Evolutionary conservation across 129 eudicot genomes (phyloP).

Genomic region (Ambrosia trifida): DNA sequence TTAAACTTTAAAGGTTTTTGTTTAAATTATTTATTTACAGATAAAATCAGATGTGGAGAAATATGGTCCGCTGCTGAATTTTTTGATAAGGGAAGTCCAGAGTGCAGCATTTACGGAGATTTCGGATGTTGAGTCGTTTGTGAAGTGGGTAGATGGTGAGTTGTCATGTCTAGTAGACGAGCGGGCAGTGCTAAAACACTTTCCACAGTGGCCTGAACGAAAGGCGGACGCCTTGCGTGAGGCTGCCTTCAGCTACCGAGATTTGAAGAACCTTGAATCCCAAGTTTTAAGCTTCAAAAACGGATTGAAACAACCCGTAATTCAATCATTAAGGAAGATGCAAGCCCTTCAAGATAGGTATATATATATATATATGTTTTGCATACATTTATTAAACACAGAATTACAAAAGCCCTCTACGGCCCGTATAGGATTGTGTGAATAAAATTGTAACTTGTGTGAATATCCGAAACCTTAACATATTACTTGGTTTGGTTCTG

Average conservation of each 20-base stretch:
- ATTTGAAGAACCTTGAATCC: constrained; percentile 62
- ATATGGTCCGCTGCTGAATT: constrained; percentile 57
- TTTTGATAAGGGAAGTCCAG: constrained; percentile 53
- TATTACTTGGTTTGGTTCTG: no score
- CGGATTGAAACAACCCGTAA: constrained; percentile 46
- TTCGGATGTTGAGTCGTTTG: constrained; percentile 71
- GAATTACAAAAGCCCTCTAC: no score
- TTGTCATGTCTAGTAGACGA: constrained; percentile 77
- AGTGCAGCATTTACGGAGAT: constrained; percentile 68
- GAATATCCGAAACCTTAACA: no score
- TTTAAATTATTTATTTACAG: no score
- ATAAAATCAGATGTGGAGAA: constrained; percentile 87
- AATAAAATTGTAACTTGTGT: no score
- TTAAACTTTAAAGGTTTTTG: no score
- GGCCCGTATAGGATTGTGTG: no score
- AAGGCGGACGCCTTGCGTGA: constrained; percentile 81
- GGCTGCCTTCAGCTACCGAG: constrained; percentile 79
- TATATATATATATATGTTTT: constrained; percentile 35
- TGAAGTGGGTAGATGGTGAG: constrained; percentile 88
- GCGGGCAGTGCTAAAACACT: constrained; percentile 82
- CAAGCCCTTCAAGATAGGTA: constrained; percentile 83
- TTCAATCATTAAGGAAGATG: constrained; percentile 56
- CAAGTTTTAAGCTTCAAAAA: constrained; percentile 54
- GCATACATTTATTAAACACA: no score
- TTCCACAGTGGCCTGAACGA: constrained; percentile 75